Base-by-base conservation (phyloP, 257 asterid species). In the Penstemon davidsonii region DNA sequence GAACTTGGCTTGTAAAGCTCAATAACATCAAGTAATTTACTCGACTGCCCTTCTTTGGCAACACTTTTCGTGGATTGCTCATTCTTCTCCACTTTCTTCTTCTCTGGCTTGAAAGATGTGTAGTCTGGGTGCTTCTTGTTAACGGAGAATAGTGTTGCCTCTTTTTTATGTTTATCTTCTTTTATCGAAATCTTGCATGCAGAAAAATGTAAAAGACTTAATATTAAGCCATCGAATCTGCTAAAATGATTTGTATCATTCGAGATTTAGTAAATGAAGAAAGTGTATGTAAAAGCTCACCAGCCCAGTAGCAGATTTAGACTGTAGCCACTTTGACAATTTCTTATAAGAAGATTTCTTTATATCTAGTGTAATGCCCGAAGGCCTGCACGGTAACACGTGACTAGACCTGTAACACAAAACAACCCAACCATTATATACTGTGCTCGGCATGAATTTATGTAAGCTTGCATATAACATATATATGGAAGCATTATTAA, bases 261-360 rank as follows among this genome's bases (percentile, higher is more conserved):
- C 55, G 52, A 52, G 39, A 67, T 33, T 18, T 41, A 58, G 64
- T 50, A 51, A 44, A 68, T 54, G 41, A 54, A 70, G 25, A 60
- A 41, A 59, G 33, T 12, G 61, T 42, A 37, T 13, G 38, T 19
- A 13, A 37, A 59, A 50, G 55, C 86, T 73, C 67, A 93, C 97
- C 91, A 88, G 84, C 60, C 95, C 95, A 44, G 72, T 60, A 64
- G 84, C 81, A 41, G 95, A 75, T 81, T 81, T 90, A 43, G 96
- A 86, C 84, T 85, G 99, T 68, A 93, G 81, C 99, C 97, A 93
- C 81, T 93, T 93, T 63, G 99, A 87, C 67, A 93, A 76, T 82
- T 93, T 93, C 96, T 88, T 93, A 84, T 82, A 76, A 73, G 97
- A 93, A 61, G 99, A 93, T 76, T 93, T 93, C 77, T 90, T 93